Evolutionary conservation across 2,329 filamentous ascomycete species (phyloP), one percentile per base, ranked within the genome.

Genomic region (Talaromyces sp.): DNA sequence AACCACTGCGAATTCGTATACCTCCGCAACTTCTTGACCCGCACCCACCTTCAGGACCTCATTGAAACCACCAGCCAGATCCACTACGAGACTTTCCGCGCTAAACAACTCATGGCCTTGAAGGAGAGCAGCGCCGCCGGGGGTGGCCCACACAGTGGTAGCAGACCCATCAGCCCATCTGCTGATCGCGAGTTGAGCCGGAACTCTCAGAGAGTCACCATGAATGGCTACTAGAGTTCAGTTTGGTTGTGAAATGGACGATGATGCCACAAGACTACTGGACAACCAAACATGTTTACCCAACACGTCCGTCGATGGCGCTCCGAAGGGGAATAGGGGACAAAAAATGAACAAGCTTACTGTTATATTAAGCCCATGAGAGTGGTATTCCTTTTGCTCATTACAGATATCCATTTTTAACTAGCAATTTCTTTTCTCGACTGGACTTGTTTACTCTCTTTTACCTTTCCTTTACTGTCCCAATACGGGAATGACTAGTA

Each of bases 1-100:
- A 95, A 88, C 79, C 94, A 99, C 83, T 99, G 94, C 85, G 94
- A 99, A 84, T 99, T 99, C 72, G 88, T 97, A 72, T 97, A 96
- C 77, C 86, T 99, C 63, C 88, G 94, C 74, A 93, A 99, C 83
- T 99, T 99, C 85, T 85, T 99, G 64, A 96, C 95, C 69, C 91
- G 94, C 73, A 97, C 94, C 63, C 94, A 99, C 77, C 85, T 99
- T 59, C 94, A 99, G 82, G 94, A 99, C 72, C 85, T 99, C 66
- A 97, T 99, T 77, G 94, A 99, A 81, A 99, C 94, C 33, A 99
- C 94, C 50, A 97, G 92, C 67, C 94, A 99, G 82, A 99, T 97
- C 78, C 94, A 99, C 84, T 99, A 99, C 83, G 94, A 99, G 83
- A 96, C 91, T 60, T 99, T 99, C 92, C 92, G 94, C 78, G 92